Conservation (phyloP, 345 rosid genomes). For the Erodium maritimum region DNA sequence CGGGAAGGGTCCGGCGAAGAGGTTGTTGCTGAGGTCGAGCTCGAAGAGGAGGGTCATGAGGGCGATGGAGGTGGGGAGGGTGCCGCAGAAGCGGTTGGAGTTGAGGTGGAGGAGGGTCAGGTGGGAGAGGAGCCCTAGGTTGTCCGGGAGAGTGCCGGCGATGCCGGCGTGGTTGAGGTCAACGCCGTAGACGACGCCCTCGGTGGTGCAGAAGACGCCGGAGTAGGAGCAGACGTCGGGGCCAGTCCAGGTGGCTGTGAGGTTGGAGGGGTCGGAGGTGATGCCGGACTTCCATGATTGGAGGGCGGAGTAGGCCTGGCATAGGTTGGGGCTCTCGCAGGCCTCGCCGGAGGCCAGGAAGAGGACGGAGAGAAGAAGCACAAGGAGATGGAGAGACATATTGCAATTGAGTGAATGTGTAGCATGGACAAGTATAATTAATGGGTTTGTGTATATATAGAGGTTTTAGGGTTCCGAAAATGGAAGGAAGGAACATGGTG, state of each 20-base stretch:
- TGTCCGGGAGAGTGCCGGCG: conserved; percentile 57
- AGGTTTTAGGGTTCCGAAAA: too few relatives aligned
- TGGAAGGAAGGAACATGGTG: too few relatives aligned
- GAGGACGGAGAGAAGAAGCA: not conserved
- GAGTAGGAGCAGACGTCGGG: conserved; percentile 67
- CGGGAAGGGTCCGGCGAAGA: conserved; percentile 72
- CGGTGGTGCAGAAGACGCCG: conserved; percentile 50
- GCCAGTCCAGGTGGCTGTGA: conserved; percentile 57
- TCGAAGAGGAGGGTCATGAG: conserved; percentile 41
- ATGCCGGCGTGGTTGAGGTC: conserved; percentile 72
- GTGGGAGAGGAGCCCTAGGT: conserved; percentile 53
- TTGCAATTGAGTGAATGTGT: too few relatives aligned
- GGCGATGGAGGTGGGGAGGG: conserved; percentile 33
- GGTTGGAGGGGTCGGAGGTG: conserved; percentile 47
- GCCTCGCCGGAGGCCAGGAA: conserved; percentile 11
- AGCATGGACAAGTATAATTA: too few relatives aligned
- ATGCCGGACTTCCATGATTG: conserved; percentile 73
- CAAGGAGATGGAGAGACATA: not conserved
- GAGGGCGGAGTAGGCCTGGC: conserved; percentile 57
- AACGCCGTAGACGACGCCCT: conserved; percentile 58
- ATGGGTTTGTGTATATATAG: too few relatives aligned
- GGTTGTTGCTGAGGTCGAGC: conserved; percentile 67
- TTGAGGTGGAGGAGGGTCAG: conserved; percentile 61
- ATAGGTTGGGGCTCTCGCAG: conserved; percentile 47
- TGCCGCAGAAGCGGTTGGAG: conserved; percentile 78